Percentiles rank a stretch among this genome's conserved stretches.
These are phyloP conservation scores for Cryptomeria japonica DNA, from an alignment of 75 land plant species.

Conservation along the genomic window DNA sequence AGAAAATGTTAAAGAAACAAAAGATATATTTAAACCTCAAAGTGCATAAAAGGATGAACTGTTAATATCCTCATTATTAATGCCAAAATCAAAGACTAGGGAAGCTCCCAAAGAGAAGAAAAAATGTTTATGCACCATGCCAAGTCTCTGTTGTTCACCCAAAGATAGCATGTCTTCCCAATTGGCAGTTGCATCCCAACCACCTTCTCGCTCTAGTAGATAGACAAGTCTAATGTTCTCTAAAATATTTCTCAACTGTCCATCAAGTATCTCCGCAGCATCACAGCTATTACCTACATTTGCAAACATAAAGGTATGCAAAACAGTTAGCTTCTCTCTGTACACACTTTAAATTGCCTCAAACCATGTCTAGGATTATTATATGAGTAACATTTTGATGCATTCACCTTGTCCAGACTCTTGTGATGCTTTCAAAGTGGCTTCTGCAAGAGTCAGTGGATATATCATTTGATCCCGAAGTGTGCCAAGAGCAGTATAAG, in stretches of 20 bases:
- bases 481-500: conserved; percentile 95
- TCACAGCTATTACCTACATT: conserved; percentile 38
- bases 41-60: not conserved
- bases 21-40: not conserved
- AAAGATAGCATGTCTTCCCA: conserved; percentile 98
- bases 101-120: not conserved
- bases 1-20: not conserved
- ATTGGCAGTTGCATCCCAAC: conserved; percentile 81
- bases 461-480: conserved; percentile 98
- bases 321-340: not conserved
- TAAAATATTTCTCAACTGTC: conserved; percentile 56
- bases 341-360: not conserved
- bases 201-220: conserved; percentile 81
- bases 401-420: conserved; percentile 26
- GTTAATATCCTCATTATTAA: not conserved
- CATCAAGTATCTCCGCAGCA: conserved; percentile 53
- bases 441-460: conserved; percentile 87
- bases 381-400: conserved; percentile 23
- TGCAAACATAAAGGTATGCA: not conserved
- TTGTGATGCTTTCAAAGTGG: conserved; percentile 47
- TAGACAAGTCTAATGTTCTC: conserved; percentile 85
- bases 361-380: not conserved
- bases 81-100: not conserved
- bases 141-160: conserved; percentile 97
- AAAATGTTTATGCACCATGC: conserved; percentile 66